Percentiles rank a stretch among this genome's conserved stretches.
Conservation (phyloP, 1,284 basidiomycete species). For the Xerocomus amazonicus region DNA sequence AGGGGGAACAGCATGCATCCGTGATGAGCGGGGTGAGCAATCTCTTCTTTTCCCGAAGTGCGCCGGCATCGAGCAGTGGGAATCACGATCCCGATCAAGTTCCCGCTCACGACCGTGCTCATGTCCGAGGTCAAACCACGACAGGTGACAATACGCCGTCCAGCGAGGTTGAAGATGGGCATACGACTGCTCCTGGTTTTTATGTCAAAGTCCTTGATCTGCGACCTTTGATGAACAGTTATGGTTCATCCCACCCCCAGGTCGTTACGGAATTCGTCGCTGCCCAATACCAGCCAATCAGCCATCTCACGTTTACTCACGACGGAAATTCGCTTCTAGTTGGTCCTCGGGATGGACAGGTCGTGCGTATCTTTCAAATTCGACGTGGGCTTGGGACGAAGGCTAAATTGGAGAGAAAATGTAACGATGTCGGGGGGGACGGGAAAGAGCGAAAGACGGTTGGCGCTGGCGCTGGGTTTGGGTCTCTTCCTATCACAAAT, state of each 20-base stretch:
- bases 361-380: conserved; percentile 54
- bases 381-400: conserved; percentile 34
- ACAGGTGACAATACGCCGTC: conserved; percentile 11
- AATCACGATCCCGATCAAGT: conserved; percentile 14
- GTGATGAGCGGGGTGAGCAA: conserved; percentile 24
- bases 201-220: conserved; percentile 59
- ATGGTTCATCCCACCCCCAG: conserved; percentile 25
- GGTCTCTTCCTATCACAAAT: conserved; percentile 2
- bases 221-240: conserved; percentile 33
- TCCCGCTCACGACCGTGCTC: conserved; percentile 1
- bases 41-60: conserved; percentile 59
- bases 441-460: conserved; percentile 7
- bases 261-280: conserved; percentile 47
- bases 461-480: conserved; percentile 7
- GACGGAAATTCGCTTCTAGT: conserved; percentile 60
- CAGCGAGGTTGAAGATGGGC: conserved; percentile 10
- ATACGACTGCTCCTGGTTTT: conserved; percentile 27
- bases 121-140: conserved; percentile 11
- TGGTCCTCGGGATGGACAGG: conserved; percentile 58
- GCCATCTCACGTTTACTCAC: conserved; percentile 52
- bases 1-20: conserved; percentile 14
- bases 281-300: conserved; percentile 47
- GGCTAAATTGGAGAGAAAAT: not conserved
- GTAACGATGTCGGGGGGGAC: not conserved
- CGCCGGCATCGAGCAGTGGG: conserved; percentile 44